Evolutionary conservation across 495 filamentous ascomycete species (phyloP).

Genomic region (Recurvomyces mirabilis): DNA sequence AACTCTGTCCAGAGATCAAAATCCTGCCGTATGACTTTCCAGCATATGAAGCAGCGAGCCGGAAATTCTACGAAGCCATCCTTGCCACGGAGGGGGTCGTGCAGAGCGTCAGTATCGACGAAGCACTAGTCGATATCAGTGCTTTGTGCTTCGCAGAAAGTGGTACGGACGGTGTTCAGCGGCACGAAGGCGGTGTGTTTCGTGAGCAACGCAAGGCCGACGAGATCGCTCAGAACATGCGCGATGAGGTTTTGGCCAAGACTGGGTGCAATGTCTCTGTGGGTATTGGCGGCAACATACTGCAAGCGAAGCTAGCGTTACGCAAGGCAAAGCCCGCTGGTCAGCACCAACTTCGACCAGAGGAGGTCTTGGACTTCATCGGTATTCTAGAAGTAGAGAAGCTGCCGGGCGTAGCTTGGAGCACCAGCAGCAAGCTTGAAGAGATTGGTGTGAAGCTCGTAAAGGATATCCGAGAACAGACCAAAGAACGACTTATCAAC

Average conservation of each 20-base stretch:
- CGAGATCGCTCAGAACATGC: constrained; percentile 54
- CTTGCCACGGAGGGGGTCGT: constrained; percentile 68
- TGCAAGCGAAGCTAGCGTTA: constrained; percentile 81
- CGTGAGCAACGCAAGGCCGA: constrained; percentile 74
- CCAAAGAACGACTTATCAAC: constrained; percentile 61
- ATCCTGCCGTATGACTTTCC: constrained; percentile 87
- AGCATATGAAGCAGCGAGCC: constrained; percentile 85
- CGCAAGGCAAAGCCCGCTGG: constrained; percentile 91
- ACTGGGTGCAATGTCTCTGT: constrained; percentile 84
- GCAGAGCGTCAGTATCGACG: constrained; percentile 94
- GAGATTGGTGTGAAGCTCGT: constrained; percentile 76
- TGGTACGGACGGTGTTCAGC: constrained; percentile 55
- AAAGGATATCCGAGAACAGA: constrained; percentile 62
- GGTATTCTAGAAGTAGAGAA: constrained; percentile 62
- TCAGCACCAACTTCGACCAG: constrained; percentile 73
- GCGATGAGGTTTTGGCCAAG: constrained; percentile 54
- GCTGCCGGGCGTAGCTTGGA: constrained; percentile 80
- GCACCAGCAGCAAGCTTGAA: constrained; percentile 71
- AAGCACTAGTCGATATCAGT: constrained; percentile 75
- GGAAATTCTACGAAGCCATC: constrained; percentile 74
- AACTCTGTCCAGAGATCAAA: constrained; percentile 74
- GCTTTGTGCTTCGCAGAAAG: constrained; percentile 51
- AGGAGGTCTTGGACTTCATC: constrained; percentile 66
- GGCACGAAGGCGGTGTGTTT: constrained; percentile 62
- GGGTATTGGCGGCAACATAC: constrained; percentile 85